Percentiles rank a stretch among this genome's conserved stretches.
Evolutionary conservation across 116 monocot species (phyloP).

Genomic region (Iris pallida): DNA sequence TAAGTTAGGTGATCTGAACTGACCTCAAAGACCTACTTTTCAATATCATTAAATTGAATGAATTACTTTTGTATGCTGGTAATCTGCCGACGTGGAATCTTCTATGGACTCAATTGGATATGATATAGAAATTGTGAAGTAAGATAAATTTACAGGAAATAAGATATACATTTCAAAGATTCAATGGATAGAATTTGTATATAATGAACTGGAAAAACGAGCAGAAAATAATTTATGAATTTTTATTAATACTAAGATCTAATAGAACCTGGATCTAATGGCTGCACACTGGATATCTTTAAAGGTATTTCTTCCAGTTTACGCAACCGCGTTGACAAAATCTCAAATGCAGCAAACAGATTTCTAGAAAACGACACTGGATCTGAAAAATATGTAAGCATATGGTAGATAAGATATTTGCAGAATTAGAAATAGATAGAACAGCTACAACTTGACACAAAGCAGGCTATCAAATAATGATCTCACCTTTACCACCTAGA

Average conservation of each 20-base stretch:
- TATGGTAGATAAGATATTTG: background rate
- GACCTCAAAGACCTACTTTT: too few relatives aligned
- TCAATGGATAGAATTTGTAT: too few relatives aligned
- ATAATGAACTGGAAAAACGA: too few relatives aligned
- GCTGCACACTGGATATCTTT: slow-evolving; percentile 76
- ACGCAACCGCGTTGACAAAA: slow-evolving; percentile 66
- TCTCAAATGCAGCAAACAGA: slow-evolving; percentile 66
- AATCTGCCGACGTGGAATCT: too few relatives aligned
- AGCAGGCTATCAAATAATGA: slow-evolving; percentile 1
- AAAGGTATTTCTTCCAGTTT: slow-evolving; percentile 76
- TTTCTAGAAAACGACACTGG: slow-evolving; percentile 43
- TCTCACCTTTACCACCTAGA: slow-evolving; percentile 64
- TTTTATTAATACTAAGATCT: background rate
- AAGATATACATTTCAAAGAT: too few relatives aligned
- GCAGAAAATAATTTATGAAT: background rate
- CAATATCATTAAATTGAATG: too few relatives aligned
- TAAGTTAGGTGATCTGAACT: too few relatives aligned
- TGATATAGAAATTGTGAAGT: too few relatives aligned
- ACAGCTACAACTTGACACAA: slow-evolving; percentile 1
- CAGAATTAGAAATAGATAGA: background rate
- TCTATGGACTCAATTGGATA: too few relatives aligned
- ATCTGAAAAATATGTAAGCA: slow-evolving; percentile 33
- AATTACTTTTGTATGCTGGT: too few relatives aligned
- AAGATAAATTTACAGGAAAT: too few relatives aligned
- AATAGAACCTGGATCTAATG: slow-evolving; percentile 71